phyloP scores from a whole-genome alignment of 257 asterid genomes.

The Buddleja alternifolia region DNA sequence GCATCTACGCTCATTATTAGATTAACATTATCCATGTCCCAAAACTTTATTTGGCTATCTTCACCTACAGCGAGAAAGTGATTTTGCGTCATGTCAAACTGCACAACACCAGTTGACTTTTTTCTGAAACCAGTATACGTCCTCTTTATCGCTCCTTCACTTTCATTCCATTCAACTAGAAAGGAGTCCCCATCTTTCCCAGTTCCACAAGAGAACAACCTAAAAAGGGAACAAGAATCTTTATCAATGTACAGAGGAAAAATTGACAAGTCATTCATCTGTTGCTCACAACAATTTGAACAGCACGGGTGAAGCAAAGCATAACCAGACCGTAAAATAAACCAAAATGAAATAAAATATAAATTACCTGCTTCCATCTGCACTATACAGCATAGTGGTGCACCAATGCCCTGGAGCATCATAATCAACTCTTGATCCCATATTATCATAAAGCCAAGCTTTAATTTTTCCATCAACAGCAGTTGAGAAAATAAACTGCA shows the following conservation, averaged over 20 bases:
- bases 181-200: conserved; percentile 95
- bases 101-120: conserved; percentile 80
- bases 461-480: conserved; percentile 96
- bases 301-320: no score
- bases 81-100: conserved; percentile 91
- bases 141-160: conserved; percentile 97
- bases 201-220: conserved; percentile 98
- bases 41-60: conserved; percentile 89
- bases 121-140: conserved; percentile 83
- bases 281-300: no score
- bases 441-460: conserved; percentile 94
- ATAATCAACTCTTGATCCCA: conserved; percentile 98
- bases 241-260: conserved; percentile 24
- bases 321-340: background rate
- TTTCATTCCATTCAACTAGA: conserved; percentile 99
- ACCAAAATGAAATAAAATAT: background rate
- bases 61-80: conserved; percentile 97
- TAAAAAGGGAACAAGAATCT: conserved; percentile 35
- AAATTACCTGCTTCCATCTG: conserved; percentile 93
- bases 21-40: conserved; percentile 93
- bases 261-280: background rate
- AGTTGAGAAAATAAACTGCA: conserved; percentile 94
- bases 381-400: conserved; percentile 93
- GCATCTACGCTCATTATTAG: conserved; percentile 71
- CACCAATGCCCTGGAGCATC: conserved; percentile 99